Percentiles rank a stretch among this genome's conserved stretches.
phyloP scores from a whole-genome alignment of 495 filamentous ascomycete species.

The Aspergillus cavernicola region DNA sequence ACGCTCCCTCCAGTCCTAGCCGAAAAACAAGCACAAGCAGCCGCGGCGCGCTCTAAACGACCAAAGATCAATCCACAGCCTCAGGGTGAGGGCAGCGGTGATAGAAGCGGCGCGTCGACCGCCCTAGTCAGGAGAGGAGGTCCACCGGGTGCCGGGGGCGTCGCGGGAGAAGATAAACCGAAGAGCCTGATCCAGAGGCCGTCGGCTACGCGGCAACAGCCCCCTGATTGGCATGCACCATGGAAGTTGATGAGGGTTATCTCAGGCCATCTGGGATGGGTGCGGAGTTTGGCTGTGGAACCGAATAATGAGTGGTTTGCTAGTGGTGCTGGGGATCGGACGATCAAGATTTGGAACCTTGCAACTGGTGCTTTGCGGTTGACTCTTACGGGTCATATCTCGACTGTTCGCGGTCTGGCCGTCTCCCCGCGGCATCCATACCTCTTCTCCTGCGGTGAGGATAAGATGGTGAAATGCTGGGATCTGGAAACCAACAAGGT shows the following conservation, averaged over 20 bases:
- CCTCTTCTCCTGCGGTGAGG: conserved; percentile 95
- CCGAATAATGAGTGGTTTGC: conserved; percentile 98
- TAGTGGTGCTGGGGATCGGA: conserved; percentile 91
- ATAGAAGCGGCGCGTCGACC: conserved; percentile 40
- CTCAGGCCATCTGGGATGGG: conserved; percentile 95
- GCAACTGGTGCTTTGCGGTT: conserved; percentile 77
- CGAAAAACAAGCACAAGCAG: conserved; percentile 72
- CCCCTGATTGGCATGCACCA: conserved; percentile 91
- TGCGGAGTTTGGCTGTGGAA: conserved; percentile 84
- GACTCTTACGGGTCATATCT: conserved; percentile 96
- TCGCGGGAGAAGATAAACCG: conserved; percentile 36
- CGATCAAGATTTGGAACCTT: conserved; percentile 99
- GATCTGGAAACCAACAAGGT: conserved; percentile 98
- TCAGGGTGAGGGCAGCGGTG: conserved; percentile 13
- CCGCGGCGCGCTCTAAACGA: conserved; percentile 53
- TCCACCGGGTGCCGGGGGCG: conserved; percentile 25
- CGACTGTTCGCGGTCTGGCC: conserved; percentile 87
- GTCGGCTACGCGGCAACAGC: conserved; percentile 65
- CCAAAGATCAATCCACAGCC: conserved; percentile 40
- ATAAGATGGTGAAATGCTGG: conserved; percentile 99
- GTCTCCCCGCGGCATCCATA: conserved; percentile 95
- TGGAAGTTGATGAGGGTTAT: conserved; percentile 99
- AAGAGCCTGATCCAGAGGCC: conserved; percentile 64
- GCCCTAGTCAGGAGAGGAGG: conserved; percentile 40
- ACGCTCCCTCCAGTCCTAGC: conserved; percentile 82